Evolutionary conservation across 495 filamentous ascomycete genomes (phyloP).

Genomic region (Pyrenula aspistea): DNA sequence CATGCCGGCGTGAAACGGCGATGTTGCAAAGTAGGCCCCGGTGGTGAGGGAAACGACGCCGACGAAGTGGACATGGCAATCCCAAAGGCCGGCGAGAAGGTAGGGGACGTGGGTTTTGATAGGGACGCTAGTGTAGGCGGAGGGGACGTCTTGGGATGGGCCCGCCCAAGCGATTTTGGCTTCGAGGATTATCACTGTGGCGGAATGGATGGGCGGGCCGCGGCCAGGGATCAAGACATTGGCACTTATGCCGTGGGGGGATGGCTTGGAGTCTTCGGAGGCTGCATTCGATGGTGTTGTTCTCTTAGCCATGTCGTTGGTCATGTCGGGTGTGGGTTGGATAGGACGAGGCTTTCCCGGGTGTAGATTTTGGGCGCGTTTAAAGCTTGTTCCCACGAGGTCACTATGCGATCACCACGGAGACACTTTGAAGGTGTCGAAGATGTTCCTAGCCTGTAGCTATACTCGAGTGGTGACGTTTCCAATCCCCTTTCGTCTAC

Average conservation of each 20-base stretch:
- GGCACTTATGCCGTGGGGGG: constrained; percentile 15
- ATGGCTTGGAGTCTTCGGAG: not conserved
- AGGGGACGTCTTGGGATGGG: constrained; percentile 15
- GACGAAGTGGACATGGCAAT: constrained; percentile 36
- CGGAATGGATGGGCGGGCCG: constrained; percentile 23
- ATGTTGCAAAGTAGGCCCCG: constrained; percentile 1
- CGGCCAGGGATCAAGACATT: constrained; percentile 32
- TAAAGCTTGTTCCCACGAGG: too few relatives aligned
- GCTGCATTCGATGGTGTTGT: not conserved
- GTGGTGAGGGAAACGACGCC: constrained; percentile 4
- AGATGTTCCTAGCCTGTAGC: too few relatives aligned
- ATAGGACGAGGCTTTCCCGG: too few relatives aligned
- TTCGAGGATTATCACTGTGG: constrained; percentile 26
- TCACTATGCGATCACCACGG: too few relatives aligned
- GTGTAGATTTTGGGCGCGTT: too few relatives aligned
- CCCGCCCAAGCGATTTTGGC: constrained; percentile 32
- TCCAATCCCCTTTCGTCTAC: too few relatives aligned
- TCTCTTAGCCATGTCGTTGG: too few relatives aligned
- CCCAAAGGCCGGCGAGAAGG: constrained; percentile 42
- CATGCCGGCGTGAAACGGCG: constrained; percentile 3
- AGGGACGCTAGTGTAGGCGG: constrained; percentile 14
- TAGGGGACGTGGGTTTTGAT: constrained; percentile 18
- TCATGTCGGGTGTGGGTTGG: too few relatives aligned
- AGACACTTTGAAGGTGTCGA: too few relatives aligned
- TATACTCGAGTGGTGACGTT: too few relatives aligned